A percentile compares a stretch with the other conserved stretches of the same genome.
Conservation (phyloP, 2,329 filamentous ascomycete genomes). For the Colletotrichum tofieldiae region DNA sequence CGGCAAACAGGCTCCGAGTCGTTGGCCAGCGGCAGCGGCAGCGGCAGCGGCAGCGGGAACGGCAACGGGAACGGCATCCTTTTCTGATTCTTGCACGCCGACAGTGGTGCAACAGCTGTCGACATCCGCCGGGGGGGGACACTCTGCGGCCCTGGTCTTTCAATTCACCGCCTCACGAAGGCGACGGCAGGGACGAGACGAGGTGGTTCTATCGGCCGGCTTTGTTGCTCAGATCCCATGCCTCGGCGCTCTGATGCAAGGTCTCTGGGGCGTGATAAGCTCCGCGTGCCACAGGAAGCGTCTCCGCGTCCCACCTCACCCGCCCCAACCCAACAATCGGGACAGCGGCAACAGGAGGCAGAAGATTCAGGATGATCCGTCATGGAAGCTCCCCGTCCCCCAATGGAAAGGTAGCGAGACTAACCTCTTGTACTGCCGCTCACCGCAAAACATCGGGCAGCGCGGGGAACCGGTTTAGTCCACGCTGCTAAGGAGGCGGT, state of each 20-base stretch:
- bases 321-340: conserved; percentile 15
- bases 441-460: conserved; percentile 40
- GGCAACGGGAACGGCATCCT: conserved; percentile 1
- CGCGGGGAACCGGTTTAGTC: conserved; percentile 27
- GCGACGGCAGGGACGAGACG: conserved; percentile 8
- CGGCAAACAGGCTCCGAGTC: conserved; percentile 15
- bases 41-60: conserved; percentile 5
- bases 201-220: conserved; percentile 29
- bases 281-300: conserved; percentile 42
- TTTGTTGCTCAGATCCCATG: conserved; percentile 30
- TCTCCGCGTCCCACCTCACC: conserved; percentile 33
- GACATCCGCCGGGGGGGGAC: conserved; percentile 25
- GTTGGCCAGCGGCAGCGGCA: conserved; percentile 18
- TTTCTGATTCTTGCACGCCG: conserved; percentile 3
- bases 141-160: conserved; percentile 26
- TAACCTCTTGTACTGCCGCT: conserved; percentile 26
- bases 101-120: conserved; percentile 25
- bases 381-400: conserved; percentile 13
- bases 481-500: conserved; percentile 35
- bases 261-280: conserved; percentile 37
- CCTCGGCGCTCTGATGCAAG: conserved; percentile 41
- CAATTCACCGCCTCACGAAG: conserved; percentile 40
- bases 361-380: conserved; percentile 22
- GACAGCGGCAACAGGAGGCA: conserved; percentile 9
- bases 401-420: conserved; percentile 26